A percentile compares a stretch with the other conserved stretches of the same genome.
phyloP scores from a whole-genome alignment of 1,139 yeast species.

The Saccharomyces pastorianus region DNA sequence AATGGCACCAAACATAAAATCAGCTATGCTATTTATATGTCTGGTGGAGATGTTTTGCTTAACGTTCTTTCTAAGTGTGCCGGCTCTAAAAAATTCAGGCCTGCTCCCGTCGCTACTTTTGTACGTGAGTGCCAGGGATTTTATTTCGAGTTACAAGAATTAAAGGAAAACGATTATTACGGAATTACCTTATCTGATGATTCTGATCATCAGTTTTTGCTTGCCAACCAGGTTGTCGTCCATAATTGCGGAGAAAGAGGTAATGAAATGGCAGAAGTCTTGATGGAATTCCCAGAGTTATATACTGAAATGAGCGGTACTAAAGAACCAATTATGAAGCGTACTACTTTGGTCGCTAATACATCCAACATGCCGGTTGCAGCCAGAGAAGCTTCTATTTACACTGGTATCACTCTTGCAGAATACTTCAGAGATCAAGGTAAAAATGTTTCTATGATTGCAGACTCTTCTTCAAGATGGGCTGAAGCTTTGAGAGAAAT shows the following conservation, averaged over 20 bases:
- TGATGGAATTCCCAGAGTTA: conserved; percentile 98
- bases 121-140: too few species aligned
- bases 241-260: conserved; percentile 69
- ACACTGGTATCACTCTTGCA: conserved; percentile 96
- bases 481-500: conserved; percentile 99
- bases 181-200: too few species aligned
- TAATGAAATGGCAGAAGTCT: conserved; percentile 98
- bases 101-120: too few species aligned
- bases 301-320: conserved; percentile 84
- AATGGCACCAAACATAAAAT: too few species aligned
- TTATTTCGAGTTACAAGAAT: too few species aligned
- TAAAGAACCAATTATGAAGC: conserved; percentile 98
- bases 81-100: too few species aligned
- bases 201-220: too few species aligned
- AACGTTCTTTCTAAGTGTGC: too few species aligned
- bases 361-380: conserved; percentile 99
- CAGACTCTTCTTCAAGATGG: conserved; percentile 99
- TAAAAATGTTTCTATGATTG: conserved; percentile 97
- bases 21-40: too few species aligned
- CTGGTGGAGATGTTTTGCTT: too few species aligned
- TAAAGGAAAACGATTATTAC: too few species aligned
- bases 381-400: conserved; percentile 98
- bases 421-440: conserved; percentile 99
- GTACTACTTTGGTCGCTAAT: conserved; percentile 96
- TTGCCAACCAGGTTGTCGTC: too few species aligned